Base-by-base conservation (phyloP, 2,329 filamentous ascomycete genomes). In the Apiospora saccharicola region DNA sequence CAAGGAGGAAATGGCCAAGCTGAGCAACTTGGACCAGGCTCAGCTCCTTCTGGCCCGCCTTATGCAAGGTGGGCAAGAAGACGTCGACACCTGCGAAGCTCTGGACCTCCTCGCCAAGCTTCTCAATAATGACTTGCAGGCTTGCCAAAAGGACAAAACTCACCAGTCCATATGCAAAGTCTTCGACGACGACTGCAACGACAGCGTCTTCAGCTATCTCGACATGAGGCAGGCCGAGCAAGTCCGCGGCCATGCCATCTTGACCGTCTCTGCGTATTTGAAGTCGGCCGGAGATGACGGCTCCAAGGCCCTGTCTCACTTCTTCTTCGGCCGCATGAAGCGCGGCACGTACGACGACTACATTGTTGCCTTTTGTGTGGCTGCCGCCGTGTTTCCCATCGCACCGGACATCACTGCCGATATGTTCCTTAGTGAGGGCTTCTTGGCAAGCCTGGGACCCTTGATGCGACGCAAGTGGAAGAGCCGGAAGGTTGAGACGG, bases 321-420 rank as follows among this genome's bases (percentile, higher is more conserved):
- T 96, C 80, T 93, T 98, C 80, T 91, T 91, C 71, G 86, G 89
- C 22, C 90, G 92, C 70, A 87, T 97, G 22, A 84, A 89, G 76
- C 91, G 92, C 75, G 91, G 91, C 70, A 96, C 93, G 34, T 94
- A 95, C 75, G 95, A 98, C 78, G 94, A 97, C 81, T 90, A 97
- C 76, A 94, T 98, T 71, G 87, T 96, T 69, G 95, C 95, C 7
- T 98, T 98, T 81, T 98, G 95, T 70, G 95, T 95, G n/a, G 94
- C 95, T 7, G 91, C 95, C 1, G 90, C 92, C 30, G 90, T 97
- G 12, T 99, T 99, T 80, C 95, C 96, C 1, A 89, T 99, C 70
- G 90, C 94, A 2, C 93, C 94, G 3, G 89, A 92, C 71, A 88
- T 94, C 61, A 94, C 92, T 1, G 88, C 94, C 3, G 87, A 91